phyloP scores from a whole-genome alignment of 495 filamentous ascomycete genomes.

The Neurospora pannonica region DNA sequence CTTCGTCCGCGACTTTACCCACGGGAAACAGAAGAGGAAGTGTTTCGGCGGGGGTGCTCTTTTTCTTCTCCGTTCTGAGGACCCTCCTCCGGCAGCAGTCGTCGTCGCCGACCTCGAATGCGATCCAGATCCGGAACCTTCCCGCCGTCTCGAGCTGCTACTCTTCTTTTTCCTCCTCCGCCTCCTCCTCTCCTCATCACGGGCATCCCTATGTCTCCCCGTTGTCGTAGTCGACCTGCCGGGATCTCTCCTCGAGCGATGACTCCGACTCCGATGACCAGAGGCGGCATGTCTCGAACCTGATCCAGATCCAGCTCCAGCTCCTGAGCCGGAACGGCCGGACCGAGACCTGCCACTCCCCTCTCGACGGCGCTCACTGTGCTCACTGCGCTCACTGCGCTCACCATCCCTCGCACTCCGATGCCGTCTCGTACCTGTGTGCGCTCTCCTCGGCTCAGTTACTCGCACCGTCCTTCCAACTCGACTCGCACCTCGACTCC shows the following conservation, averaged over 20 bases:
- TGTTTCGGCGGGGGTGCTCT: constrained; percentile 22
- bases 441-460: background rate
- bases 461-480: background rate
- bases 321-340: background rate
- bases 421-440: background rate
- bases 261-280: background rate
- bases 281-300: background rate
- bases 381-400: constrained; percentile 12
- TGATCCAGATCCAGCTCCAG: background rate
- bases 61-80: background rate
- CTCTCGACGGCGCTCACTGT: constrained; percentile 10
- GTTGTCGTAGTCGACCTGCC: background rate
- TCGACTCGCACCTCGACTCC: background rate
- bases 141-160: background rate
- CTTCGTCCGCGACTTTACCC: constrained; percentile 42
- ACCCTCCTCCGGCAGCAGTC: background rate
- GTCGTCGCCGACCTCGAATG: background rate
- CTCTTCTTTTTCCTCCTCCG: constrained; percentile 3
- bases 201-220: background rate
- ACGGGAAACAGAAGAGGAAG: constrained; percentile 43
- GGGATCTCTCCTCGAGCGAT: background rate
- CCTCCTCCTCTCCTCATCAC: background rate
- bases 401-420: constrained; percentile 16
- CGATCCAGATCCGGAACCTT: background rate
- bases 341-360: constrained; percentile 4